Base-by-base conservation (phyloP, 768 basidiomycete species). In the Suillus ampliporus region DNA sequence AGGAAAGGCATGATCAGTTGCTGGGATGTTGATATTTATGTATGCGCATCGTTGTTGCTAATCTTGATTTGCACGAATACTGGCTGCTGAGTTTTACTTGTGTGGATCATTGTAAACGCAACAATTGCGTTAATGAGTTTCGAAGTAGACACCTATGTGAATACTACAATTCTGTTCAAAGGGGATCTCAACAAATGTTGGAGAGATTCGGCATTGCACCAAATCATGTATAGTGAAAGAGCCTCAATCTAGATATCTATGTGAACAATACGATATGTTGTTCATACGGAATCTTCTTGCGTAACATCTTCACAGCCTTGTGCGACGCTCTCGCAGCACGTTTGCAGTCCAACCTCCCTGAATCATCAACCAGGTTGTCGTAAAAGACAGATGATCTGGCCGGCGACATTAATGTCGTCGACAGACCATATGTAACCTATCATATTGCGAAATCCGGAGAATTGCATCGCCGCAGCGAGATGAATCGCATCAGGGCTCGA, bases 1-100 rank as follows among this genome's bases (percentile, higher is more conserved):
- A 56, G 67, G 65, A 54, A 65, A 65, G 57, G 48, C 50, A 26
- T 65, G 31, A 35, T 38, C 37, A 26, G 53, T 26, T 26, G 15
- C 9, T 6, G 37, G 37, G 17, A 51, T 23, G 37, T 38, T 56
- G 37, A 38, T 40, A 56, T 56, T 26, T 56, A 56, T 56, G 37
- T 38, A 38, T 38, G 53, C 38, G 23, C 37, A 26, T 5, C 10
- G 23, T 23, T 17, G 23, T 23, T 23, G 19, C 17, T 56, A 54
- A 54, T 54, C 35, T 54, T 54, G 52, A 40, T 38, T 56, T 26
- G 37, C 37, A 38, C 38, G 53, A 26, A 38, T 26, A 56, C 21
- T 56, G 17, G 28, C 26, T 28, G 48, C 28, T 19, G 3, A 19
- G 50, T 51, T 51, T 31, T 31, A 31, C 31, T 19, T n/a, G n/a